Percentiles rank a stretch among this genome's conserved stretches.
These are phyloP conservation scores for Starmerella bacillaris DNA, from an alignment of 805 yeast genomes.

Conservation along the genomic window DNA sequence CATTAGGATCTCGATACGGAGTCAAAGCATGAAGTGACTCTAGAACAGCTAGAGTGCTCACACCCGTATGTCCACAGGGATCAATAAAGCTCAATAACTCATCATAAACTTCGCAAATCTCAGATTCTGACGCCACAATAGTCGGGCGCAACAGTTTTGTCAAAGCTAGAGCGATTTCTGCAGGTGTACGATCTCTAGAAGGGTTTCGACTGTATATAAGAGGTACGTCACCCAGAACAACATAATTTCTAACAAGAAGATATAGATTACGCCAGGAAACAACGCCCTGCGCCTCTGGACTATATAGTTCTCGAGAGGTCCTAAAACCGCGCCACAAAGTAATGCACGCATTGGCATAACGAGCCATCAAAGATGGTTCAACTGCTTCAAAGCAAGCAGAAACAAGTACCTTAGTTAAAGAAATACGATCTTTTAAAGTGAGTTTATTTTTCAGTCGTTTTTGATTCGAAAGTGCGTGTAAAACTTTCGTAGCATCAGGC, in stretches of 20 bases:
- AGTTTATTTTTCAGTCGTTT: constrained; percentile 59
- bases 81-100: constrained; percentile 9
- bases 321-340: constrained; percentile 33
- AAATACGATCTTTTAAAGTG: constrained; percentile 46
- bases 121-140: neutral
- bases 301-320: constrained; percentile 23
- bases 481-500: constrained; percentile 65
- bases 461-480: constrained; percentile 67
- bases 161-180: constrained; percentile 4
- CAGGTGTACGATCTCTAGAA: neutral
- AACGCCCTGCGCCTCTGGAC: neutral
- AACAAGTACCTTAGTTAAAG: constrained; percentile 51
- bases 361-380: constrained; percentile 40
- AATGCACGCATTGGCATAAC: constrained; percentile 43
- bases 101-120: neutral
- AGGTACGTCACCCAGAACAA: constrained; percentile 2
- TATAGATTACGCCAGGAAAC: constrained; percentile 6
- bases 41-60: constrained; percentile 1
- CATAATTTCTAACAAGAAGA: constrained; percentile 6
- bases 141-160: constrained; percentile 8
- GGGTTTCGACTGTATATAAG: too few species aligned
- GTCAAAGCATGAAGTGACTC: constrained; percentile 6
- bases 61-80: constrained; percentile 4
- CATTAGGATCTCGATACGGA: constrained; percentile 5
- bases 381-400: constrained; percentile 56